Evolutionary conservation across 768 basidiomycete genomes (phyloP), one percentile per base, ranked within the genome.

Genomic region (Suillus lakei): DNA sequence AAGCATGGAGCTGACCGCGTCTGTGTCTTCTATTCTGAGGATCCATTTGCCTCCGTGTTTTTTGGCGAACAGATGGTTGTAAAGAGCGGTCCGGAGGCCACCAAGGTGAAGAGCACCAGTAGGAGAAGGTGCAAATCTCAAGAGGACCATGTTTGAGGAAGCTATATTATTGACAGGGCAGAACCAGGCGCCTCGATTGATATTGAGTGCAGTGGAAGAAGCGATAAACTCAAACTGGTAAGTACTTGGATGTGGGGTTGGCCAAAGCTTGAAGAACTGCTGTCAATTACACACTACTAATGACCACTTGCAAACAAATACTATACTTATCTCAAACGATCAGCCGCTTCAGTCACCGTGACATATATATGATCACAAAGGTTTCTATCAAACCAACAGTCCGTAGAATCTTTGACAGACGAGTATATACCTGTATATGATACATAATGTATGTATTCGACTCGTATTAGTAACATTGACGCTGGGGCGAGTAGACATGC

Each of bases 81-180:
- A 97, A 2, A 99, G 80, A 0, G 96, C 98, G 62, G 96, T 99
- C 21, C 98, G 82, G 16, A 99, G 86, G 0, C 98, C 98, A 1
- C 98, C 98, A 2, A 99, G 88, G 76, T 99, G 98, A 5, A 99
- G 81, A 38, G 91, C 85, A 2, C 98, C 98, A 0, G 98, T 99
- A 1, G 98, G 98, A 1, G 98, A 99, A 1, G 98, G 98, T 3
- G 97, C 98, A 76, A 99, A 99, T 18, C 98, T 90, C 18, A 99
- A 77, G 21, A 95, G 81, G 13, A 83, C 84, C 82, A 89, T 88
- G 67, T 21, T 28, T 53, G 18, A 53, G 50, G 50, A 28, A 18
- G 18, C 28, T 30, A 30, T 10, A 1, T 53, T 30, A 18, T 12
- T 53, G 18, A 21, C 10, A 32, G 18, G 51, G 18, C 18, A 53